phyloP scores from a whole-genome alignment of 1,284 basidiomycete genomes.

The Nidula niveotomentosa region DNA sequence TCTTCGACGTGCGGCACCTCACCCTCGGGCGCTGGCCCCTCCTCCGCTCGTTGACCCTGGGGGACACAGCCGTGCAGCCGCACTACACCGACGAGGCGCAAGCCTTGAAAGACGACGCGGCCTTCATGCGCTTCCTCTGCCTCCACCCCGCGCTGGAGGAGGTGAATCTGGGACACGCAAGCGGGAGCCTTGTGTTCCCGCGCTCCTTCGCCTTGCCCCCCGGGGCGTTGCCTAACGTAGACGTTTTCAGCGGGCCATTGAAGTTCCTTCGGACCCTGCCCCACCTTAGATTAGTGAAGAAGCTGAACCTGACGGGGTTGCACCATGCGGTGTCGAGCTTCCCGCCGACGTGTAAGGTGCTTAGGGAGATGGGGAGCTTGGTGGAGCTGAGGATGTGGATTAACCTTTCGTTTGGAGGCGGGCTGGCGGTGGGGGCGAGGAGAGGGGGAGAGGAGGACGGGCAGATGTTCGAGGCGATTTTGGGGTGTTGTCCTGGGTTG shows the following conservation, averaged over 20 bases:
- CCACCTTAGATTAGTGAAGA: conserved; percentile 34
- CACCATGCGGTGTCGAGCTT: conserved; percentile 30
- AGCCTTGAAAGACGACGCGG: background rate
- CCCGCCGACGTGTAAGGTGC: conserved; percentile 36
- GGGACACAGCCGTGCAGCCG: too few relatives aligned
- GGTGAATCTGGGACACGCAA: background rate
- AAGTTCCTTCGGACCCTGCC: conserved; percentile 24
- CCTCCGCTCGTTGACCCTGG: conserved; percentile 22
- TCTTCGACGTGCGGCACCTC: conserved; percentile 42
- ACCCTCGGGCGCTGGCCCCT: conserved; percentile 50
- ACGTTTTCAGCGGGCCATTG: conserved; percentile 25
- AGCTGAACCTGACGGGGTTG: conserved; percentile 38
- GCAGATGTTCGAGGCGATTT: conserved; percentile 44
- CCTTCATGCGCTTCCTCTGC: background rate
- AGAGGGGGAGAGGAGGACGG: conserved; percentile 41
- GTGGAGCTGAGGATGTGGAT: conserved; percentile 50
- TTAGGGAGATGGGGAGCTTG: conserved; percentile 40
- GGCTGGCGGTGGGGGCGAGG: conserved; percentile 6
- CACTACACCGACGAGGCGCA: too few relatives aligned
- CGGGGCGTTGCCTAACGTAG: conserved; percentile 32
- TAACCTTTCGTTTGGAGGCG: conserved; percentile 34
- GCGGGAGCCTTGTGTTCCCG: conserved; percentile 14
- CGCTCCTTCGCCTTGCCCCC: conserved; percentile 28
- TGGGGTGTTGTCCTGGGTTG: conserved; percentile 46
- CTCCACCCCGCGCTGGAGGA: background rate